Base-by-base conservation (phyloP, 225 moss, liverwort and hornwort species). In the Pseudoscleropodium purum region DNA sequence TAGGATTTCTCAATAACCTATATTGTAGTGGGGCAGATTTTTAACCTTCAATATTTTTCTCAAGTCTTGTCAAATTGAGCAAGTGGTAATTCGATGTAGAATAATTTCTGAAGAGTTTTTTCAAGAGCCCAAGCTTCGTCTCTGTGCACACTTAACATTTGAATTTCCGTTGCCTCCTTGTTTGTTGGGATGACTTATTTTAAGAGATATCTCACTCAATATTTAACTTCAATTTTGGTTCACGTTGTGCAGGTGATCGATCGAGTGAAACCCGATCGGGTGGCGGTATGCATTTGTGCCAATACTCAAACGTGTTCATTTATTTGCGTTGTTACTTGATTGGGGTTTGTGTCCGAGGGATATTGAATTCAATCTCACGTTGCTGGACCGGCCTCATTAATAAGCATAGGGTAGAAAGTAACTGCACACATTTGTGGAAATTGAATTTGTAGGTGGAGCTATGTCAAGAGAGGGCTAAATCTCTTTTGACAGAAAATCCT, bases 241-340 rank as follows among this genome's bases (percentile, higher is more conserved):
- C 73, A 18, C 87, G 39, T 67, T 93, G 91, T 95, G 93, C 96
- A 99, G 99, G 99, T 99, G 82, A 99, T 99, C 63, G 57, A 94
- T 86, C 88, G 91, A 94, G 97, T 99, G 81, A 95, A 89, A 91
- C 99, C 99, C 51, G 88, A 95, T 88, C 86, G 68, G 54, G 95
- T 99, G 91, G 96, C 99, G 91, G 99, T 99, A 90, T 74, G 93
- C 37, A 51, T 86, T 65, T 52, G 41, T 82, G 72, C 56, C n/a
- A 60, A 7, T 57, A 18, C 77, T 81, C 45, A 62, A 85, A 36
- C 13, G 18, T 24, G 49, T 75, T 65, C 33, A 23, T 59, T 68
- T 68, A 39, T 62, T 75, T 85, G 91, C 72, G 69, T 77, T 63
- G 70, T 61, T 56, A 59, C 52, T 79, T 68, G 81, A 89, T 74